Base-by-base conservation (phyloP, 108 stramenopile species). In the Craspedostauros australis region DNA sequence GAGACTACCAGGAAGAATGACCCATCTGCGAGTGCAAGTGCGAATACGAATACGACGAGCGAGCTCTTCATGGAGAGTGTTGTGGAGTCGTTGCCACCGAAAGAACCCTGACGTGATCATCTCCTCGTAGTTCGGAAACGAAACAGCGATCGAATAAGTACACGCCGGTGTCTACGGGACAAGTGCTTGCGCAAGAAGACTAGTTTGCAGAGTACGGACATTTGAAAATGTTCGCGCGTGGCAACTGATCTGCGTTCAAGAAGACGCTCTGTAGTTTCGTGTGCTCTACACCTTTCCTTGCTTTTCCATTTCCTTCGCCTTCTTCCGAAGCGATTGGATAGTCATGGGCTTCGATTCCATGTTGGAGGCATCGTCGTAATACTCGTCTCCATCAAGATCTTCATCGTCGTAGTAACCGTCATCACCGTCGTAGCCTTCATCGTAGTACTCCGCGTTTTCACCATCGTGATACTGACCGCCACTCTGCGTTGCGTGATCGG, bases 271-370 rank as follows among this genome's bases (percentile, higher is more conserved):
- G 34, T 36, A 36, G 34, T 12, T 11, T 46, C 28, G 3, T 46
- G 25, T 46, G 14, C 28, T 27, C 23, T 58, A 71, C 21, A 71
- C 5, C 26, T 82, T 73, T 28, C 80, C 87, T 32, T 77, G 49
- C 15, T 53, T 50, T 68, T 84, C 80, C 83, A 88, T 82, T 21
- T 82, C 68, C 16, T 56, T 39, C 3, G 58, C 82, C 46, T 53
- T 54, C 48, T 75, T 61, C 32, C 70, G 61, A 22, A 84, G 50
- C 52, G 57, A 68, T 62, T n/a, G n/a, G n/a, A n/a, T n/a, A n/a
- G 42, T 55, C 54, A 22, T 55, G 31, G 16, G 30, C 60, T 0
- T 11, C 25, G 14, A 37, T 15, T 5, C 37, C 44, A 7, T n/a
- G n/a, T 19, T 15, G 19, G 27, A 21, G 2, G 12, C 46, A 36